Evolutionary conservation across 192 early-diverging fungal genomes (phyloP).

Genomic region (Podila horticola): DNA sequence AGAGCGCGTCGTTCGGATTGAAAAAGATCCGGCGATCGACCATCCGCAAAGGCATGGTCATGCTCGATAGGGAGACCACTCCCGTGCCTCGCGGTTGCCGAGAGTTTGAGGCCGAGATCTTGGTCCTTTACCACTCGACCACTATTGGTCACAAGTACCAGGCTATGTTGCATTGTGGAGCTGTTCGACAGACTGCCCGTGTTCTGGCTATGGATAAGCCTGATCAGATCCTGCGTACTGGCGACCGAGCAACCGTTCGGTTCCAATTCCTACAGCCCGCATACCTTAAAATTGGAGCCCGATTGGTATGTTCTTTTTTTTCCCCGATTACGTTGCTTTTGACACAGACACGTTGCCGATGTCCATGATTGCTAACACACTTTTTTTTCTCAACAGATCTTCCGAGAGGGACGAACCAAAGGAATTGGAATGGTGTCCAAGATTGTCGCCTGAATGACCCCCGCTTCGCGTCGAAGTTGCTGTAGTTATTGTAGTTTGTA

Average conservation of each 20-base stretch:
- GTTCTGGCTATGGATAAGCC: slow-evolving; percentile 77
- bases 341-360: slow-evolving; percentile 46
- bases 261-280: slow-evolving; percentile 83
- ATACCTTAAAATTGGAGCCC: slow-evolving; percentile 65
- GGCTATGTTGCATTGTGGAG: slow-evolving; percentile 94
- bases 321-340: not conserved
- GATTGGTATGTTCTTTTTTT: slow-evolving; percentile 57
- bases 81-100: slow-evolving; percentile 64
- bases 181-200: slow-evolving; percentile 86
- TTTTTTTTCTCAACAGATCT: slow-evolving; percentile 45
- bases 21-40: slow-evolving; percentile 83
- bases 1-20: slow-evolving; percentile 85
- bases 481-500: no score
- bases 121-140: slow-evolving; percentile 90
- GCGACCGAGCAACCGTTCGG: slow-evolving; percentile 80
- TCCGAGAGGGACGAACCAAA: slow-evolving; percentile 88
- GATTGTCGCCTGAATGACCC: slow-evolving; percentile 46
- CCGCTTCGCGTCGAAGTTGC: not conserved
- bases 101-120: slow-evolving; percentile 92
- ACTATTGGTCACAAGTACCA: slow-evolving; percentile 93
- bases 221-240: slow-evolving; percentile 78
- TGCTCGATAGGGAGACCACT: slow-evolving; percentile 62
- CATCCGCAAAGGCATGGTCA: slow-evolving; percentile 89
- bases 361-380: not conserved
- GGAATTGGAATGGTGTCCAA: slow-evolving; percentile 87